Evolutionary conservation across 164 flowering plant genomes (phyloP).

Genomic region (Magnolia sinica): DNA sequence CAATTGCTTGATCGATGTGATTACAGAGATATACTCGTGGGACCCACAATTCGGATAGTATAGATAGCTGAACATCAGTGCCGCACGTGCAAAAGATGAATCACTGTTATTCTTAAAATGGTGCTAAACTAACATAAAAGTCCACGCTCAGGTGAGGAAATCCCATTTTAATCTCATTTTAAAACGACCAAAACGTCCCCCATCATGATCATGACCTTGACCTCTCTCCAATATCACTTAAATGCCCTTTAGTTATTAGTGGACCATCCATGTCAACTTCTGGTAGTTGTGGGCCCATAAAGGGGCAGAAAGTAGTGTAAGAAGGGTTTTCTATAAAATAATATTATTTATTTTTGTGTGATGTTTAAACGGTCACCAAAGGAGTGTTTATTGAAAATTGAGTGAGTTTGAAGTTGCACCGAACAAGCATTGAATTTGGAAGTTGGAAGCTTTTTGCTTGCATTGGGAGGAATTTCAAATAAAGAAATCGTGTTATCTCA

Average conservation of each 20-base stretch:
- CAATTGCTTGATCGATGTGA: too few relatives aligned
- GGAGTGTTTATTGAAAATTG: constrained; percentile 1
- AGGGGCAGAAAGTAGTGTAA: not conserved
- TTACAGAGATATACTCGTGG: too few relatives aligned
- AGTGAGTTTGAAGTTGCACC: constrained; percentile 35
- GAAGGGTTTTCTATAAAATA: not conserved
- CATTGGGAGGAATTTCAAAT: constrained; percentile 28
- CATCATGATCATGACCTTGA: not conserved
- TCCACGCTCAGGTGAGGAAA: too few relatives aligned
- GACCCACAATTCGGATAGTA: too few relatives aligned
- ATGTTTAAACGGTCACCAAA: not conserved
- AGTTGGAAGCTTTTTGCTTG: constrained; percentile 40
- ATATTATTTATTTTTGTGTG: not conserved
- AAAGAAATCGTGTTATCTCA: constrained; percentile 29
- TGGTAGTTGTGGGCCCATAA: not conserved
- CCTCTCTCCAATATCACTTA: not conserved
- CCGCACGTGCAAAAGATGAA: too few relatives aligned
- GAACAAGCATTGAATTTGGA: constrained; percentile 23
- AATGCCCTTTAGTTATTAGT: not conserved
- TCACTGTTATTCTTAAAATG: too few relatives aligned
- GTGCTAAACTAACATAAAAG: too few relatives aligned
- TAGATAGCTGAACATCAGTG: too few relatives aligned
- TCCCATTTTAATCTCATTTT: too few relatives aligned
- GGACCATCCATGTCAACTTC: not conserved
- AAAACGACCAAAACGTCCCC: too few relatives aligned